Base-by-base conservation (phyloP, 192 early-diverging fungal genomes). In the Haplosporangium gracile region DNA sequence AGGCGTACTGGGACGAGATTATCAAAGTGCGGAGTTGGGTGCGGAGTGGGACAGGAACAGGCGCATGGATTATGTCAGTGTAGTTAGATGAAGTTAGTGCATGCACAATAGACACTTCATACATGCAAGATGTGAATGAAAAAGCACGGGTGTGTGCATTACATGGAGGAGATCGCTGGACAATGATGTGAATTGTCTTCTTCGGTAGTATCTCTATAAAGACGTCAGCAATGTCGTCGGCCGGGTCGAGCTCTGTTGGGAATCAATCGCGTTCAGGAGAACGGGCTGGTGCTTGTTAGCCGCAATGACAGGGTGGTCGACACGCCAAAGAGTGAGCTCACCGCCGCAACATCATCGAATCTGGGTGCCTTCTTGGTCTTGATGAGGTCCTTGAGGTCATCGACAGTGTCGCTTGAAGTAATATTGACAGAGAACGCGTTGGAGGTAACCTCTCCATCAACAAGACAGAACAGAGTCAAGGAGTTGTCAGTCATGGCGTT, bases 1-100 rank as follows among this genome's bases (percentile, higher is more conserved):
- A 39, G 55, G 77, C 36, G 77, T 72, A 32, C 49, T 72, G 22
- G 77, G 77, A 79, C 69, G 77, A 72, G 77, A 79, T 3, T 18
- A 57, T 72, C 77, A 79, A 16, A 42, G 40, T n/a, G n/a, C n/a
- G 8, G 40, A 42, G 40, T 8, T 8, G 77, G 70, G 22, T 43
- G 22, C 5, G 55, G 77, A 43, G 49, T 70, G 70, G 77, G 24
- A 43, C 51, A 18, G 78, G 78, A 29, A 70, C 53, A 53, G 55
- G 55, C 45, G 40, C 7, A 69, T 20, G 69, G 24, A 70, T 38
- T 74, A 73, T 36, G 65, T 8, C 2, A 2, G 51, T 40, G 70
- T 0, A 70, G 16, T 16, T 40, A 39, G 9, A 79, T 13, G 5
- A 36, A 42, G 7, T 29, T 42, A 20, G 22, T 0, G 40, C 13